Evolutionary conservation across 805 yeast species (phyloP).

Genomic region (Pichia nakasei): DNA sequence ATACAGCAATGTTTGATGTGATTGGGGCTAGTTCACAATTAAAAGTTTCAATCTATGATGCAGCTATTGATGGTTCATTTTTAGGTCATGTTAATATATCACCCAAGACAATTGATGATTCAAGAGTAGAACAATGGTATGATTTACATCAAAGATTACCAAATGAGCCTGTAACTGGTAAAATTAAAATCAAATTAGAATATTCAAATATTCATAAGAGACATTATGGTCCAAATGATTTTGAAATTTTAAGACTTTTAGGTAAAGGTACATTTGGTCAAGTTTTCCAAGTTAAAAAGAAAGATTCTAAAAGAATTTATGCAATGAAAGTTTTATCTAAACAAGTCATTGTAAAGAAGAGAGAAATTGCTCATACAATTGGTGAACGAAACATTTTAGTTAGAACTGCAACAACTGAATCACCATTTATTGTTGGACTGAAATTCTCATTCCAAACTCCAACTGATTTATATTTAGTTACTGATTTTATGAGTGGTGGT

Average conservation of each 20-base stretch:
- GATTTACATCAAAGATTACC: conserved; percentile 61
- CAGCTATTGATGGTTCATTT: conserved; percentile 70
- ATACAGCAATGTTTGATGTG: conserved; percentile 88
- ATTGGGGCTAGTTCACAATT: conserved; percentile 75
- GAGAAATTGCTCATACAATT: conserved; percentile 95
- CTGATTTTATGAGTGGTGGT: conserved; percentile 98
- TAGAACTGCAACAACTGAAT: conserved; percentile 69
- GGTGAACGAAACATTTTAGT: conserved; percentile 95
- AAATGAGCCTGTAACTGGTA: conserved; percentile 73
- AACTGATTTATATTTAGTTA: conserved; percentile 81
- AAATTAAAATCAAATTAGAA: conserved; percentile 65
- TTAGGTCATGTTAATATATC: conserved; percentile 74
- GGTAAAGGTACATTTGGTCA: conserved; percentile 98
- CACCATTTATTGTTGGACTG: conserved; percentile 88
- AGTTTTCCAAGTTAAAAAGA: conserved; percentile 90
- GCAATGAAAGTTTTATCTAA: conserved; percentile 97
- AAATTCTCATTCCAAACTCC: conserved; percentile 97
- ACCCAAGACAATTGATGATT: conserved; percentile 47
- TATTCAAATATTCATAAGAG: conserved; percentile 62
- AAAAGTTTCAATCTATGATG: conserved; percentile 87
- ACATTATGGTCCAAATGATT: conserved; percentile 89
- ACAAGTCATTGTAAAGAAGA: conserved; percentile 91
- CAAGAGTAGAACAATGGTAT: conserved; percentile 59
- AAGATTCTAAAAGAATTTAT: conserved; percentile 81
- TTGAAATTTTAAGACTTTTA: conserved; percentile 78